Base-by-base conservation (phyloP, 2,329 filamentous ascomycete species). In the Chrysoporthe austroafricana region DNA sequence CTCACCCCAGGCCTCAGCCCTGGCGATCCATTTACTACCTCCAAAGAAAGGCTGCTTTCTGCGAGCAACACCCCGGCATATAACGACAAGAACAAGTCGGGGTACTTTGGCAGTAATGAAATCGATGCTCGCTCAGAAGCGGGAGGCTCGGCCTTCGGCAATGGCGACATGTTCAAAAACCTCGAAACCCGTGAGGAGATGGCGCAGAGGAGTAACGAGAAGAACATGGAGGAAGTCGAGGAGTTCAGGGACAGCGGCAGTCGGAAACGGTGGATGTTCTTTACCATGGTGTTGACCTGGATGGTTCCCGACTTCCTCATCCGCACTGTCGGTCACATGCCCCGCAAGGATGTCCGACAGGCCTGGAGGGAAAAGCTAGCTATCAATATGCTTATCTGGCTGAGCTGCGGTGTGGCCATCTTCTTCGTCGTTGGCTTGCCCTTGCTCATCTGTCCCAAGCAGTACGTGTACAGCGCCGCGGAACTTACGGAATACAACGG, bases 301-400 rank as follows among this genome's bases (percentile, higher is more conserved):
- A 93, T 90, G 73, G 82, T 97, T 58, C 96, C 96, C 5, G 94
- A 97, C 76, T 91, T 97, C 73, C 74, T 90, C 56, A 91, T 98
- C 76, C 87, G 88, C 64, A 84, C 84, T 73, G 70, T 97, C 52
- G 95, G 95, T 32, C 86, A 91, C 63, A 97, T 97, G 91, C 87
- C 91, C 69, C 92, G 96, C 70, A 96, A 96, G 77, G 96, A 99
- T 77, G 89, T 99, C 9, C 91, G 94, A 34, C 85, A 91, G 77
- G 96, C 96, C 0, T 99, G 96, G 96, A 87, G 96, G 76, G 96
- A 99, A 79, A 99, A 99, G 84, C 78, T 99, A 68, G 95, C 96
- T 64, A 99, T 99, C 85, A 99, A 99, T 83, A 85, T 99, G 78
- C 86, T 98, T 76, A 99, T 99, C 77, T 99, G 96, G 96, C 82